Evolutionary conservation across 768 basidiomycete genomes (phyloP), one percentile per base, ranked within the genome.

Genomic region (Rhizopogon sp.): DNA sequence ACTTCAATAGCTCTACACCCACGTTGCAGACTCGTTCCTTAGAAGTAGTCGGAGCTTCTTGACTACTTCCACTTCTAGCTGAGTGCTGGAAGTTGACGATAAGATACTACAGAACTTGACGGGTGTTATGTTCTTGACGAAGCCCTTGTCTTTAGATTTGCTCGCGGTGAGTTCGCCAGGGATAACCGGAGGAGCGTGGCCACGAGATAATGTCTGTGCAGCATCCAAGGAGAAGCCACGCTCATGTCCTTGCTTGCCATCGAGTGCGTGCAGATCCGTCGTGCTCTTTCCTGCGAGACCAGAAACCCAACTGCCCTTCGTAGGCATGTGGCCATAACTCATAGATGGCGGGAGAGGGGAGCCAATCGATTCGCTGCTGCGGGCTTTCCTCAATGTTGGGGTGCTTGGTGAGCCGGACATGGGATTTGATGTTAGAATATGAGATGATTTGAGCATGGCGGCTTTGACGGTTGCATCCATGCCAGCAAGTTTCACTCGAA

Each of bases 11-110:
- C 31, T 29, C 22, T 3, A 42, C 17, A 63, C 74, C 57, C 69
- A 93, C 90, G 77, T 81, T 1, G 95, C 93, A n/a, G 86, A 79
- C 70, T 98, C 97, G 61, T 97, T 97, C 54, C 97, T 76, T 22
- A 99, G 75, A 60, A 97, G 68, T 56, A 98, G 73, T 56, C 93
- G 75, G 55, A 99, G 68, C 69, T 93, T 95, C 72, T 97, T 97
- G 43, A 95, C 77, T 35, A 82, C 77, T 58, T 90, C 93, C 0
- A 96, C 74, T n/a, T 94, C 92, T 40, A 98, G 76, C n/a, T 79
- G 71, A 4, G 80, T 82, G 58, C 85, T 91, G 11, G 85, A 88
- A 28, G 83, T 81, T 2, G 81, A 77, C 2, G 79, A 76, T 14
- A 96, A 73, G 51, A 88, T 75, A 55, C 79, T 83, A 62, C 84